A percentile compares a stretch with the other conserved stretches of the same genome.
These are phyloP conservation scores for Cystobasidium pallidum DNA, from an alignment of 1,284 basidiomycete species.

Conservation along the genomic window DNA sequence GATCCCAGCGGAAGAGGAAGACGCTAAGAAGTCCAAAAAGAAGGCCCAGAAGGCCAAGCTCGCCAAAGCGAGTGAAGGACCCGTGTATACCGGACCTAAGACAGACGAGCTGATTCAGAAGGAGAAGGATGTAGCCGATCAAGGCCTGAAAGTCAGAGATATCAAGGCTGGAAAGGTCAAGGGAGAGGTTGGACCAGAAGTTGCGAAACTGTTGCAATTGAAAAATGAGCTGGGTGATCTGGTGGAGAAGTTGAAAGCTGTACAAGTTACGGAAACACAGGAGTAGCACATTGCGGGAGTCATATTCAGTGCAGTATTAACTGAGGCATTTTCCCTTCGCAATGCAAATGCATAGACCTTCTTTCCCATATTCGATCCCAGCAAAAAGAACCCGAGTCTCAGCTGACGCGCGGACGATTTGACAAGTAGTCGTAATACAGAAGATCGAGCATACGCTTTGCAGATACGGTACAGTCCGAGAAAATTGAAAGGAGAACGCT, in stretches of 20 bases:
- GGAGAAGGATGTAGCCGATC: conserved; percentile 72
- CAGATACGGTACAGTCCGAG: neutral
- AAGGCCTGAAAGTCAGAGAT: conserved; percentile 71
- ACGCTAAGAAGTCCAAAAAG: conserved; percentile 46
- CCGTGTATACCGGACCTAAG: conserved; percentile 61
- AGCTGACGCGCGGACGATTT: neutral
- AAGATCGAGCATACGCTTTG: neutral
- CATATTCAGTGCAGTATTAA: neutral
- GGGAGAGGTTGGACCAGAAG: conserved; percentile 59
- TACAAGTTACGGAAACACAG: conserved; percentile 39
- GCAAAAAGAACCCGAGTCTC: too few species aligned
- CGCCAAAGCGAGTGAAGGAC: conserved; percentile 57
- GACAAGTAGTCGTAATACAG: neutral
- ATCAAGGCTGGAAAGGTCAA: conserved; percentile 68
- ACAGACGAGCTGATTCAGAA: conserved; percentile 67
- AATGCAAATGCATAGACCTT: too few species aligned
- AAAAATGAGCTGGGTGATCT: conserved; percentile 68
- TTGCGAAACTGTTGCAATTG: conserved; percentile 62
- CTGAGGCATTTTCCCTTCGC: too few species aligned
- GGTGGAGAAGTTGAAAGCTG: conserved; percentile 45
- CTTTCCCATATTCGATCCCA: too few species aligned
- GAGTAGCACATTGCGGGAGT: neutral
- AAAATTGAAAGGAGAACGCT: neutral
- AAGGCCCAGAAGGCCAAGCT: conserved; percentile 56
- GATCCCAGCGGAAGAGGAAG: conserved; percentile 58